Base-by-base conservation (phyloP, 805 yeast species). In the Pichia exigua region DNA sequence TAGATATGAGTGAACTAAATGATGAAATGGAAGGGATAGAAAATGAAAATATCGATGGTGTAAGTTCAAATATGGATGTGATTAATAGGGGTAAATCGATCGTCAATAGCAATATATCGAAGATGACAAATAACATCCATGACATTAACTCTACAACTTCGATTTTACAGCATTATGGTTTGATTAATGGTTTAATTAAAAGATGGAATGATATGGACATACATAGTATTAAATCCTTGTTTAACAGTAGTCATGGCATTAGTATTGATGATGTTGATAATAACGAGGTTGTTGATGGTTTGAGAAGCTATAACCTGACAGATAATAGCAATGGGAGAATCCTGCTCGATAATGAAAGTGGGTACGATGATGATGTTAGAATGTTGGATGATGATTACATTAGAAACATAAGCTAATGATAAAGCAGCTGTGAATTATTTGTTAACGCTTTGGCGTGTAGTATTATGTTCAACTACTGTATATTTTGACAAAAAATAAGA, bases 1-100 rank as follows among this genome's bases (percentile, higher is more conserved):
- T 68, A 42, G 71, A 67, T 41, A n/a, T 35, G 7, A 64, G 65
- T 44, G 53, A 65, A 15, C 57, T 65, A 27, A 65, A 59, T 30
- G 72, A 63, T 20, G 71, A 67, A 17, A 62, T 57, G 10, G 47
- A 46, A 28, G 61, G 55, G 10, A 20, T 27, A 20, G 45, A 28
- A 5, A 21, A 4, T 10, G 42, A 20, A 15, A 20, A 40, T 20
- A 18, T 18, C 11, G 41, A 20, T 20, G 24, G 24, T 20, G 3
- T 11, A 40, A 3, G 10, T 40, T 35, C 20, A 35, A 20, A 40
- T 21, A 13, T 30, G 35, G 35, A 30, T 12, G n/a, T 30, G 12
- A 40, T 20, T 40, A 40, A 40, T 40, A 40, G 42, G 11, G 42
- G 22, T 40, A 40, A 40, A n/a, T 35, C 20, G 11, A 35, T 35